These are phyloP conservation scores for Fennellomyces sp. DNA, from an alignment of 371 early-diverging fungal species.

Conservation along the genomic window DNA sequence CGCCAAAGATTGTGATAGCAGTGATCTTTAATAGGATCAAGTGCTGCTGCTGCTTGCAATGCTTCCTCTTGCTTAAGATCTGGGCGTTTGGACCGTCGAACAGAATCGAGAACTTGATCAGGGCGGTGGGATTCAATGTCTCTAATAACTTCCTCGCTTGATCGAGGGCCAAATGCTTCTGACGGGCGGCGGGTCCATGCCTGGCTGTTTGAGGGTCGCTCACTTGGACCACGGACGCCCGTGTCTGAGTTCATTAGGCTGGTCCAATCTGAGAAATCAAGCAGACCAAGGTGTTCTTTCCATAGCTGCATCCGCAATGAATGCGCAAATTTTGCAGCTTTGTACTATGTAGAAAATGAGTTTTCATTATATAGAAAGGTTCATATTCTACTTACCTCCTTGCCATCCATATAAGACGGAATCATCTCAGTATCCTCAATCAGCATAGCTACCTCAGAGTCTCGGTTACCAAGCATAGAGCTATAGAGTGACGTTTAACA, in stretches of 20 bases:
- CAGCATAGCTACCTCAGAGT: conserved; percentile 90
- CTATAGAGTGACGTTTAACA: conserved; percentile 35
- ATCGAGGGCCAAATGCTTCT: neutral
- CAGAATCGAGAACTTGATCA: conserved; percentile 25
- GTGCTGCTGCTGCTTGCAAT: conserved; percentile 32
- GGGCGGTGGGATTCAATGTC: conserved; percentile 23
- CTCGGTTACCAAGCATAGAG: conserved; percentile 88
- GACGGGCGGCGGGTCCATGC: neutral
- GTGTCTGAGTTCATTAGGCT: conserved; percentile 11
- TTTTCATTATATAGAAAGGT: neutral
- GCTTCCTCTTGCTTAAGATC: conserved; percentile 1
- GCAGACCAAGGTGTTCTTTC: conserved; percentile 83
- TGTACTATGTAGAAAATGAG: conserved; percentile 54
- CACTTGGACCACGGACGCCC: neutral
- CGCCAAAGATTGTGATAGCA: conserved; percentile 69
- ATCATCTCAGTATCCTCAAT: conserved; percentile 80
- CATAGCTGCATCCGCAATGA: conserved; percentile 77
- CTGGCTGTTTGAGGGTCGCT: neutral
- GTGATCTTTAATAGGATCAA: conserved; percentile 74
- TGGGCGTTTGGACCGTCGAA: conserved; percentile 24
- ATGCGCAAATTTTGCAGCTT: conserved; percentile 77
- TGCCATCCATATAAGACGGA: conserved; percentile 73
- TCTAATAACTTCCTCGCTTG: conserved; percentile 28
- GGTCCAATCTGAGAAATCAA: conserved; percentile 43
- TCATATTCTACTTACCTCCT: conserved; percentile 37